Base-by-base conservation (phyloP, 2,329 filamentous ascomycete species). In the Calonectria pseudoturangicola region DNA sequence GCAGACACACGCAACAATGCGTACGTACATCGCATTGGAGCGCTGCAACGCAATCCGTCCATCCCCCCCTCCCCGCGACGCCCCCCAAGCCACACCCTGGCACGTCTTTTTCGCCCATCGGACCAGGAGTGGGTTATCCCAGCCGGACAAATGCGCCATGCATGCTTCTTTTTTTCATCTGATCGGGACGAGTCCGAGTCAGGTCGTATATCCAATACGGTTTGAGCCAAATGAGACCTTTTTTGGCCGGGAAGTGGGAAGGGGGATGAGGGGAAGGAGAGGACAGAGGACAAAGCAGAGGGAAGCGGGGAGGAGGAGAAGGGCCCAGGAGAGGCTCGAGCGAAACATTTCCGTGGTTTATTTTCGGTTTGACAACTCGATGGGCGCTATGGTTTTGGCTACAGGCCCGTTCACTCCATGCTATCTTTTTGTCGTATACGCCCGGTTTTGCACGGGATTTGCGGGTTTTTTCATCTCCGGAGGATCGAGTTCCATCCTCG, bases 11-110 rank as follows among this genome's bases (percentile, higher is more conserved):
- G 47, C 64, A 50, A 51, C 28, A 39, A 66, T 36, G 47, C 63
- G 63, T 51, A 51, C 63, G 27, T n/a, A 47, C 15, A 4, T 64
- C 48, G 41, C 43, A 48, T 64, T 47, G 65, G 54, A 36, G 30
- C 27, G 50, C 63, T 67, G 65, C 54, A 58, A 58, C 65, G 65
- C 51, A 58, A 30, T 54, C 47, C 63, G 8, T 25, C 39, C 6
- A 7, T n/a, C 25, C 28, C 30, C 18, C 33, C 30, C 18, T 39
- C 54, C 33, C 62, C 30, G 18, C 62, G 25, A 28, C 15, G 21
- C 28, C 10, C 54, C 30, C 65, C 65, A 68, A 68, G 65, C 65
- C 65, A 67, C 64, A 56, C 39, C 50, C 51, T 43, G 65, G 65
- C 28, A 58, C 60, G 7, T 36, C 41, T 43, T 27, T 43, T 16